Evolutionary conservation across 176 grass and related monocot species (phyloP).

Genomic region (Ampelocalamus luodianensis): DNA sequence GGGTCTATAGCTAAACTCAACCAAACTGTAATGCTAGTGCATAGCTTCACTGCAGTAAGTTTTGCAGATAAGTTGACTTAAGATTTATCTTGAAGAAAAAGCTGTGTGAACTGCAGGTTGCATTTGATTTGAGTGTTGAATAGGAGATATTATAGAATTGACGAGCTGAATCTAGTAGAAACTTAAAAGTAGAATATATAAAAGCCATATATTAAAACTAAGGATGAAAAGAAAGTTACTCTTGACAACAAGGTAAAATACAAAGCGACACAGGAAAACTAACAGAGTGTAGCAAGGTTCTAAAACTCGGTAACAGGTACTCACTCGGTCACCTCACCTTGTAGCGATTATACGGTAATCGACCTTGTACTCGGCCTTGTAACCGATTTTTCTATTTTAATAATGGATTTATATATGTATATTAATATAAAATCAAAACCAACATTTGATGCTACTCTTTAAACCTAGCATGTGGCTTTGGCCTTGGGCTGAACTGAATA

Average conservation of each 20-base stretch:
- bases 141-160: slow-evolving; percentile 1
- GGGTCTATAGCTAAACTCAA: neutral
- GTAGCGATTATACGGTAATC: too few species aligned
- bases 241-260: neutral
- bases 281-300: too few species aligned
- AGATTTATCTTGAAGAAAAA: slow-evolving; percentile 1
- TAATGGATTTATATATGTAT: too few species aligned
- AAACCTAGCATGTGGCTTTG: too few species aligned
- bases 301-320: too few species aligned
- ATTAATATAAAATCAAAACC: too few species aligned
- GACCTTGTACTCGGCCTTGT: too few species aligned
- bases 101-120: slow-evolving; percentile 5
- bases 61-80: slow-evolving; percentile 4
- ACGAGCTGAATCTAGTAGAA: neutral
- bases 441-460: too few species aligned
- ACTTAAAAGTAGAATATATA: slow-evolving; percentile 11
- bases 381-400: too few species aligned
- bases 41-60: slow-evolving; percentile 15
- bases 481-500: too few species aligned
- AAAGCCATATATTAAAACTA: neutral
- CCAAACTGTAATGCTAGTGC: neutral
- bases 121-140: slow-evolving; percentile 4
- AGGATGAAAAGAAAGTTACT: neutral
- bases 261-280: neutral
- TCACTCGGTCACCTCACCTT: too few species aligned